Evolutionary conservation across 345 rosid species (phyloP), one percentile per base, ranked within the genome.

Genomic region (Eucalyptus paniculata): DNA sequence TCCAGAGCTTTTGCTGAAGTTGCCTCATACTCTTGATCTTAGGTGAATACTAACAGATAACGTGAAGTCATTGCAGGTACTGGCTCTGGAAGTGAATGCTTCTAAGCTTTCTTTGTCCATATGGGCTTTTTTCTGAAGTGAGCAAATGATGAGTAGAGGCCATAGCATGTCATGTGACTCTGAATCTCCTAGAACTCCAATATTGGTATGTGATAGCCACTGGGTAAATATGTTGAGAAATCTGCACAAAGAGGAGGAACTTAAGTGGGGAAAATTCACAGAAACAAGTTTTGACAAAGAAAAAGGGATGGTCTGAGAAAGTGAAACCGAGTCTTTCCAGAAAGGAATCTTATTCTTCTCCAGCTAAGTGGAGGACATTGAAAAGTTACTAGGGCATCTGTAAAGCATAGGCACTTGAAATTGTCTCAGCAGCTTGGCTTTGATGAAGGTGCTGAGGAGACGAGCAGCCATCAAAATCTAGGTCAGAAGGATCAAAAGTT

Each of bases 191-290:
- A 95, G 90, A 91, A 93, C 94, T 90, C 95, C 97, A 87, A 92
- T 85, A 83, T 87, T 89, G 90, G 93, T 94, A 65, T 97, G 96
- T 34, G 96, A 96, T 80, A 96, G 96, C 92, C 96, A 96, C 30
- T 96, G 99, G 99, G 98, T 96, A 92, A 97, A 95, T 91, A 95
- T 95, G 91, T 97, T 99, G 99, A 94, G 97, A 93, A 95, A 92
- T 87, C 67, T 96, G 90, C 95, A 95, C 91, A 93, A 94, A 87
- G 94, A 94, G 26, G 98, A 95, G 28, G 98, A 96, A 89, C 92
- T 88, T 86, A 92, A 88, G 90, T 91, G 92, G 51, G 89, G 86
- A 90, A 88, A 88, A 87, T 62, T 89, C 89, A 86, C 94, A 85
- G 88, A 96, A 96, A 90, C 88, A 90, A 72, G 92, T 44, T 67